Evolutionary conservation across 306 rosid species (phyloP), one percentile per base, ranked within the genome.

Genomic region (Crataegus laevigata): DNA sequence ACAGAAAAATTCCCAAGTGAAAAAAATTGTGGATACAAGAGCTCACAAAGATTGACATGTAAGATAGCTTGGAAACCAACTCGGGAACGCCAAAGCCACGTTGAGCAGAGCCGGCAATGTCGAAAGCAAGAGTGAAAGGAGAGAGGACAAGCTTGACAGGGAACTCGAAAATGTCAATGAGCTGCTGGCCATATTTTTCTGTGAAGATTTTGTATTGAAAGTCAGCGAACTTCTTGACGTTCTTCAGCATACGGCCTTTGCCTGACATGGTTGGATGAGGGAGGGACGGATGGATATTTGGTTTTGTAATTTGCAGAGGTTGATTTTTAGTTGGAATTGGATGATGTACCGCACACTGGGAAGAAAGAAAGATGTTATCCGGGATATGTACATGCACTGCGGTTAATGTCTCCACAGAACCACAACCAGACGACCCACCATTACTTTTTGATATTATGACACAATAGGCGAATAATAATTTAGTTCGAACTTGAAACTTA

Each of bases 11-110:
- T 19, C 60, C 68, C n/a, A 69, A 28, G 55, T 66, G 68, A 67
- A 4, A 66, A 76, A 51, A 52, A 8, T 64, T 66, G 32, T 38
- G 45, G 12, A 32, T 9, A 42, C 18, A 59, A 79, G 34, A 60
- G 88, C 96, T 78, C 76, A 94, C 99, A 75, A 94, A 94, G 57
- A 94, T 82, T 17, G 99, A 94, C 75, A 90, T 85, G 73, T 66
- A 89, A 0, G 99, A 91, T 83, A 94, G 91, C 92, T 94, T 91
- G 71, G 99, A 90, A 62, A 92, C 79, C 72, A 94, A 85, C 78
- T 94, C 92, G 11, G 99, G 97, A n/a, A 94, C 91, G 30, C 99
- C 99, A 62, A 92, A 94, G 69, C 99, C 99, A 25, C 99, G 99
- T 32, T 87, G 89, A 57, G 99, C 96, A 50, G 96, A 92, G 82